Base-by-base conservation (phyloP, 2,329 filamentous ascomycete genomes). In the Alternaria postmessia region DNA sequence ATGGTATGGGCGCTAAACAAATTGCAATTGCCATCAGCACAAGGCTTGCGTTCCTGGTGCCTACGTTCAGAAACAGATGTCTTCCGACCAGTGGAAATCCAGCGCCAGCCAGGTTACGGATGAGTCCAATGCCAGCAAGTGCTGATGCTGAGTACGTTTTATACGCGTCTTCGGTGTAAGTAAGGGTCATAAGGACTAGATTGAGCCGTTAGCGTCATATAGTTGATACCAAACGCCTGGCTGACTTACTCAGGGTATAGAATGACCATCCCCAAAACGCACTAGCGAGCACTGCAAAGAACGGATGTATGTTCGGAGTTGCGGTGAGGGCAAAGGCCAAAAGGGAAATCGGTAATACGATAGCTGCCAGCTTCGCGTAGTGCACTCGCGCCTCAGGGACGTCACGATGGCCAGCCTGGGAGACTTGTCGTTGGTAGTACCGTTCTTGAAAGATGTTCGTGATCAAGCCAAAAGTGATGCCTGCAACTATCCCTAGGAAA, bases 241-340 rank as follows among this genome's bases (percentile, higher is more conserved):
- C 30, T 26, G 8, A 62, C 66, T 66, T 52, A 68, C 66, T 84
- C 0, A 85, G 75, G 1, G 81, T 81, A 53, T 84, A 84, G 62
- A 85, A 84, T 5, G 79, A 81, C 74, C 81, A 83, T 0, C 83
- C 84, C 73, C 84, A 85, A 18, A 84, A 79, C 0, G 80, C 77
- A 0, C 81, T 82, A 3, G 82, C 83, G 14, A 86, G 67, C 5
- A 86, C 81, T 0, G 84, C 82, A 3, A 84, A 79, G 51, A 85
- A 78, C 0, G 71, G 67, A 30, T 73, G 72, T 8, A 77, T 62
- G 2, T 54, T 48, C 3, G 72, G 67, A 7, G 63, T 62, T 34
- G 72, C 69, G 9, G 70, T 73, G 26, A 80, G 70, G 69, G 82
- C 72, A 66, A 81, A 71, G 71, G 78, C 49, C 70, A 77, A 44